Evolutionary conservation across 306 rosid species (phyloP).

Genomic region (Trifolium fragiferum): DNA sequence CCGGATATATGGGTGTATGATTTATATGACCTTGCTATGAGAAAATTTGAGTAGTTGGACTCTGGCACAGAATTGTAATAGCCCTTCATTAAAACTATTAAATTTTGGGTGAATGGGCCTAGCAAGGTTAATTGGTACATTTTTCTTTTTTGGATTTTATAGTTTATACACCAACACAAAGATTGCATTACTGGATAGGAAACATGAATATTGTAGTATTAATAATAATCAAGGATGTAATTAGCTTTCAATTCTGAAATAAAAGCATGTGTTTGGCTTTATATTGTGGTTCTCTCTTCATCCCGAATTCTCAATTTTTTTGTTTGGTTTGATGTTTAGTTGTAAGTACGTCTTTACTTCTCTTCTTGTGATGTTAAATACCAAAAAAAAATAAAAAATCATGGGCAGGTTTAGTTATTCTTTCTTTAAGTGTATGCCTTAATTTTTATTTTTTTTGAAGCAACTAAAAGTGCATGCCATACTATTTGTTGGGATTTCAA

Average conservation of each 20-base stretch:
- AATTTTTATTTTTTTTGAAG: slow-evolving; percentile 8
- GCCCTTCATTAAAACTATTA: slow-evolving; percentile 18
- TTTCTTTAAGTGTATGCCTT: background rate
- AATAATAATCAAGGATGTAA: slow-evolving; percentile 12
- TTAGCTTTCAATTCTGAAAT: slow-evolving; percentile 8
- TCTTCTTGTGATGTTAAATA: slow-evolving; percentile 24
- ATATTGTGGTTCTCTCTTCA: slow-evolving; percentile 33
- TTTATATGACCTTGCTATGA: slow-evolving; percentile 16
- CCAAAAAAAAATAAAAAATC: background rate
- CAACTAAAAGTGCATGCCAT: background rate
- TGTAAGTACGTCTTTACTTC: slow-evolving; percentile 17
- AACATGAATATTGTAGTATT: slow-evolving; percentile 21
- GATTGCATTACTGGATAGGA: slow-evolving; percentile 26
- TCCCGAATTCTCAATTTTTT: slow-evolving; percentile 4
- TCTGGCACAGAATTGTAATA: background rate
- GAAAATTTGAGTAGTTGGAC: slow-evolving; percentile 22
- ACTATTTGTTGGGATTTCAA: slow-evolving; percentile 27
- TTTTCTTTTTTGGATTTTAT: slow-evolving; percentile 1
- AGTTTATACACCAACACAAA: slow-evolving; percentile 14
- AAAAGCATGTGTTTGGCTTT: slow-evolving; percentile 9
- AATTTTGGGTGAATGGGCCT: slow-evolving; percentile 36
- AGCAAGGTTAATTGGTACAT: background rate
- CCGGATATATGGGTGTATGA: slow-evolving; percentile 1
- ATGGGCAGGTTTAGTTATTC: background rate
- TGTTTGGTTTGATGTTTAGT: slow-evolving; percentile 17